A percentile compares a stretch with the other conserved stretches of the same genome.
phyloP scores from a whole-genome alignment of 2,329 filamentous ascomycete species.

The Helotiales sp. region DNA sequence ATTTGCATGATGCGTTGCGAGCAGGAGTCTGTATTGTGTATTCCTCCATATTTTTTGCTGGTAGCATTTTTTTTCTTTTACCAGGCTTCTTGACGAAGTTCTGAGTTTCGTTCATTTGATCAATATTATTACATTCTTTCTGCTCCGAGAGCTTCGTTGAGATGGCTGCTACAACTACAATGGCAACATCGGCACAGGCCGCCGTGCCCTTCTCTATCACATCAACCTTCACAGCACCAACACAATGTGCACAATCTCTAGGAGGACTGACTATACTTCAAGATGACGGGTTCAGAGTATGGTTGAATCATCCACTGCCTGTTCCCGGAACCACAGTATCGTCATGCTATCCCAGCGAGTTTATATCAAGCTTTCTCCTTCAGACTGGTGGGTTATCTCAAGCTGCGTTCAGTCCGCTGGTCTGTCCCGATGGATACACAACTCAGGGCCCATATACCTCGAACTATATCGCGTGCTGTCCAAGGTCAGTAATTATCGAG shows the following conservation, averaged over 20 bases:
- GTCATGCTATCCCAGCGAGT: slow-evolving; percentile 18
- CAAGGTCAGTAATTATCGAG: slow-evolving; percentile 7
- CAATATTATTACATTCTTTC: neutral
- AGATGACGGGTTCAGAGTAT: slow-evolving; percentile 13
- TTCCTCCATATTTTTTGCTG: neutral
- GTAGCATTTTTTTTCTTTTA: neutral
- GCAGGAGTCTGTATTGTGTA: neutral
- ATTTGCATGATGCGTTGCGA: neutral
- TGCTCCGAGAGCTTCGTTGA: neutral
- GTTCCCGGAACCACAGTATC: slow-evolving; percentile 17
- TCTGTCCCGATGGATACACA: slow-evolving; percentile 16
- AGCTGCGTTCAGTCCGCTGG: slow-evolving; percentile 13
- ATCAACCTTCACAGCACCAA: slow-evolving; percentile 15
- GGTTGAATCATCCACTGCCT: slow-evolving; percentile 16
- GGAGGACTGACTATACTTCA: slow-evolving; percentile 18
- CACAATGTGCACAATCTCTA: slow-evolving; percentile 15
- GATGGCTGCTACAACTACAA: slow-evolving; percentile 3
- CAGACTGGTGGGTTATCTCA: slow-evolving; percentile 15
- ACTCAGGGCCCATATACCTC: slow-evolving; percentile 18
- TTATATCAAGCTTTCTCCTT: slow-evolving; percentile 14
- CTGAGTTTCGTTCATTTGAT: neutral
- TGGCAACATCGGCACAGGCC: neutral
- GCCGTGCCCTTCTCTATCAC: slow-evolving; percentile 9
- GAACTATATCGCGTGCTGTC: slow-evolving; percentile 23
- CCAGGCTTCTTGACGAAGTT: neutral